phyloP scores from a whole-genome alignment of 768 basidiomycete genomes.

The Tulasnella sp. region DNA sequence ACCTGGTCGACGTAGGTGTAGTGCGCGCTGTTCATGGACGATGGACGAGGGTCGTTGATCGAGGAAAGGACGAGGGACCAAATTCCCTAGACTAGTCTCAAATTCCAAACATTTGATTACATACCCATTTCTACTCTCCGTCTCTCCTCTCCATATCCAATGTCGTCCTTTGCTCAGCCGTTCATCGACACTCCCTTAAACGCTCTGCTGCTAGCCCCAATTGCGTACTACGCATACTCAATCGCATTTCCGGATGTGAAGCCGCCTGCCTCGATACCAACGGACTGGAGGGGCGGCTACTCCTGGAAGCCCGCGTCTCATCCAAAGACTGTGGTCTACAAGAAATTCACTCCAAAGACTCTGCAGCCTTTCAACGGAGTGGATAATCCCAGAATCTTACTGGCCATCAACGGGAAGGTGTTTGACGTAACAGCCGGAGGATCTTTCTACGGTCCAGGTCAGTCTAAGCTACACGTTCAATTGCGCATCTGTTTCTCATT shows the following conservation, averaged over 20 bases:
- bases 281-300: constrained; percentile 50
- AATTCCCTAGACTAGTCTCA: neutral
- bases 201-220: constrained; percentile 65
- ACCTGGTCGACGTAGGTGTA: constrained; percentile 51
- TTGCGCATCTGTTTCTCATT: neutral
- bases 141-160: neutral
- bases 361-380: constrained; percentile 54
- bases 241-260: constrained; percentile 57
- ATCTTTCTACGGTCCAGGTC: constrained; percentile 92
- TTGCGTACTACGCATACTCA: constrained; percentile 61
- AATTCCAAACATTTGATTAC: neutral
- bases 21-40: constrained; percentile 7
- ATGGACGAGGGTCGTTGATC: neutral
- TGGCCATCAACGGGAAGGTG: constrained; percentile 78
- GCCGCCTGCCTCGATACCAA: constrained; percentile 20
- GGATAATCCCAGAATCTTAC: constrained; percentile 59
- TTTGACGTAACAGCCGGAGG: constrained; percentile 88
- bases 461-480: constrained; percentile 20
- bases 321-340: constrained; percentile 64
- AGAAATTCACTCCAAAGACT: constrained; percentile 68
- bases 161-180: constrained; percentile 6
- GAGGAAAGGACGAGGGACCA: neutral
- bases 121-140: neutral
- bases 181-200: constrained; percentile 61
- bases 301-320: constrained; percentile 86